Percentiles rank a stretch among this genome's conserved stretches.
Evolutionary conservation across 805 yeast species (phyloP).

Genomic region (Ogataea populi-albae): DNA sequence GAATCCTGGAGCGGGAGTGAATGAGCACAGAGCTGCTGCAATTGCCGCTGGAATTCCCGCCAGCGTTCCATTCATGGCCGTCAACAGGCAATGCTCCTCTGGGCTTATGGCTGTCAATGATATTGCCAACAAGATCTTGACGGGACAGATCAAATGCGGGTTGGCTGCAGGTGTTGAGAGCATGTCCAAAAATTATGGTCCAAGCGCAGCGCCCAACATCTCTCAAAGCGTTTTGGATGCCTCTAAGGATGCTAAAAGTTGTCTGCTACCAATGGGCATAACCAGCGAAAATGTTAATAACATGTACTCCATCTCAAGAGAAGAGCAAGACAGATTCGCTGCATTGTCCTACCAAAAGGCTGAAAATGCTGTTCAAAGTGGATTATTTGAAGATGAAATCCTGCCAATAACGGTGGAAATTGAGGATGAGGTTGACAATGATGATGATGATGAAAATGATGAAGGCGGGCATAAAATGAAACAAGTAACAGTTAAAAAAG

Average conservation of each 20-base stretch:
- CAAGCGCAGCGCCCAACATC: conserved; percentile 63
- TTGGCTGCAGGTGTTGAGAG: conserved; percentile 92
- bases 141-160: conserved; percentile 90
- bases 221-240: conserved; percentile 44
- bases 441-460: conserved; percentile 51
- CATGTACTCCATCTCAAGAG: conserved; percentile 61
- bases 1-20: conserved; percentile 91
- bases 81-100: conserved; percentile 94
- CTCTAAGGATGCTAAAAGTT: conserved; percentile 56
- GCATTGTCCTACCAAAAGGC: conserved; percentile 87
- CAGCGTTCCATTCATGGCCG: conserved; percentile 71
- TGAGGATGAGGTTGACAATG: conserved; percentile 52
- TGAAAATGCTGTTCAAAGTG: conserved; percentile 62
- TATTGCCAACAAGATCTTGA: conserved; percentile 80
- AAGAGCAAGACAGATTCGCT: conserved; percentile 83
- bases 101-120: conserved; percentile 90
- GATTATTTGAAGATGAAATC: conserved; percentile 85
- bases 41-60: conserved; percentile 90
- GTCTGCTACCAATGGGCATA: conserved; percentile 94
- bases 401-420: conserved; percentile 69
- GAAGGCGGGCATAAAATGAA: conserved; percentile 20
- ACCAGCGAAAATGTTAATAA: conserved; percentile 89
- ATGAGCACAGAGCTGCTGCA: conserved; percentile 89
- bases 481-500: conserved; percentile 30
- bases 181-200: conserved; percentile 89